Evolutionary conservation across 768 basidiomycete species (phyloP).

Genomic region (Lentinula detonsa): DNA sequence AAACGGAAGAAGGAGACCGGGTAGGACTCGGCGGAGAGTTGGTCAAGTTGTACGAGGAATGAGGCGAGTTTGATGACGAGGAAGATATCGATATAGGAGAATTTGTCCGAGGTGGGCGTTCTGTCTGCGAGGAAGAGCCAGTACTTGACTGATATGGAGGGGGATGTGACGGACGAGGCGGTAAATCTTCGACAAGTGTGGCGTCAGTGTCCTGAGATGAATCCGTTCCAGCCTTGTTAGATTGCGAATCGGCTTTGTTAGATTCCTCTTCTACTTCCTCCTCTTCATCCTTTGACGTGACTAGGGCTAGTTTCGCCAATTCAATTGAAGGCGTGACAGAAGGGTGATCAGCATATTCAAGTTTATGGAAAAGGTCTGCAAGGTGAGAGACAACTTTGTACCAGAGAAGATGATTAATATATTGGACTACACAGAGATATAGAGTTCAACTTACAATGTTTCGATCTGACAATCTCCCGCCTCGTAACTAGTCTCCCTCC

Average conservation of each 20-base stretch:
- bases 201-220: constrained; percentile 86
- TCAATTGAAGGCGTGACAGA: constrained; percentile 82
- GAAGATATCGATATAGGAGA: not conserved
- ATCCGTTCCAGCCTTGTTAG: constrained; percentile 65
- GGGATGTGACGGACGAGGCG: constrained; percentile 15
- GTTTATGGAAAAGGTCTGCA: constrained; percentile 68
- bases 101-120: not conserved
- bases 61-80: not conserved
- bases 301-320: constrained; percentile 85
- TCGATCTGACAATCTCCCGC: constrained; percentile 77
- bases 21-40: constrained; percentile 13
- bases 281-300: constrained; percentile 87
- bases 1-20: constrained; percentile 44
- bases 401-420: constrained; percentile 7
- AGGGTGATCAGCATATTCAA: constrained; percentile 58
- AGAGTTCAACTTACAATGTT: constrained; percentile 57
- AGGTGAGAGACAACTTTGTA: constrained; percentile 72
- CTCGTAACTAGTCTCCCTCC: constrained; percentile 81
- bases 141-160: not conserved
- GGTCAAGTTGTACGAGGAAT: constrained; percentile 9
- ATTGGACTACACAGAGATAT: not conserved
- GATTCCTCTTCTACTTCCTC: constrained; percentile 41
- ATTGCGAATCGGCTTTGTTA: constrained; percentile 58
- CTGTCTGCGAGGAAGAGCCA: not conserved
- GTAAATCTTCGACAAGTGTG: constrained; percentile 77